These are phyloP conservation scores for Alternaria sp. DNA, from an alignment of 2,329 filamentous ascomycete genomes.

Conservation along the genomic window DNA sequence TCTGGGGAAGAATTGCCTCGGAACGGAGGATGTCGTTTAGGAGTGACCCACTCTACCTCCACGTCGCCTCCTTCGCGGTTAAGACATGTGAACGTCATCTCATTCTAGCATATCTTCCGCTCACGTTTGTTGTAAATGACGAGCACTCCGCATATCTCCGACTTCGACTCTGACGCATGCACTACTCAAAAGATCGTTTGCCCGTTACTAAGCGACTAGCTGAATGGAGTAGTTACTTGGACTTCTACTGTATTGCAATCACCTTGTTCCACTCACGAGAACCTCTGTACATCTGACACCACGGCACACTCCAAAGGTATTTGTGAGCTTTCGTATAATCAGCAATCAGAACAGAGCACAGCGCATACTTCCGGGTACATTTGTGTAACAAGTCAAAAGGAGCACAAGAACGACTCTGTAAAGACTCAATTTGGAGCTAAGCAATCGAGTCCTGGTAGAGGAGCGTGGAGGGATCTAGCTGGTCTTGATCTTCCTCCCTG, in stretches of 20 bases:
- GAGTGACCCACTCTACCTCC: conserved; percentile 3
- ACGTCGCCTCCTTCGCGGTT: not conserved
- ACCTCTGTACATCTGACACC: no score
- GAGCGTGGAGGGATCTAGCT: not conserved
- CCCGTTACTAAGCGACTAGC: no score
- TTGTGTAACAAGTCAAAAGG: no score
- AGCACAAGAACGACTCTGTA: no score
- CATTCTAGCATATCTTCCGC: not conserved
- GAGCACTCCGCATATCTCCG: not conserved
- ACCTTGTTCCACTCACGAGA: no score
- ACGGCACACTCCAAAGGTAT: no score
- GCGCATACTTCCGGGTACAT: no score
- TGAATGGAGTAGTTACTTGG: no score
- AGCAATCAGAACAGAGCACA: no score
- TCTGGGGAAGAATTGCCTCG: not conserved
- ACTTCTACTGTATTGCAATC: no score
- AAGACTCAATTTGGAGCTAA: not conserved
- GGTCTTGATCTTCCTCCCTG: not conserved
- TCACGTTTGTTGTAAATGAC: not conserved
- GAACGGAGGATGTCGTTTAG: not conserved
- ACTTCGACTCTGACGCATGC: not conserved
- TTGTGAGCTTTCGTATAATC: no score
- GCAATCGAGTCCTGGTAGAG: not conserved
- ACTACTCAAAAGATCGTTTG: not conserved
- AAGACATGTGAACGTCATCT: not conserved